Evolutionary conservation across 352 stramenopile species (phyloP), one percentile per base, ranked within the genome.

Genomic region (Achlya hypogyna): DNA sequence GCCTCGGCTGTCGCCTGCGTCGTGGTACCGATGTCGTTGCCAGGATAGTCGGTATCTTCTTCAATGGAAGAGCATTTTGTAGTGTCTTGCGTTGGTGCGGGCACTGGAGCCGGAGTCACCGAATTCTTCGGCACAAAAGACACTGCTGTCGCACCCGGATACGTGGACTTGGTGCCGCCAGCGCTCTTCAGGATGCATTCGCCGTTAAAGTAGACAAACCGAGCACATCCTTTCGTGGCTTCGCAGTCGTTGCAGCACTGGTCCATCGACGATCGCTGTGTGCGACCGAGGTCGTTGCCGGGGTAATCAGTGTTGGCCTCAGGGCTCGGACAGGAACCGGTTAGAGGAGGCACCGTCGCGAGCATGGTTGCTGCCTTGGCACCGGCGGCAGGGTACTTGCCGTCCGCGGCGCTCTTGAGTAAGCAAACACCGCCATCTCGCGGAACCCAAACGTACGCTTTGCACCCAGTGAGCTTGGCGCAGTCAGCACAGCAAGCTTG

Each of bases 11-110:
- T 69, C 10, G 49, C 49, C 20, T 51, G 70, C 16, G 20, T 18
- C 0, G 69, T 62, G 1, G 62, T 75, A 45, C 63, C 71, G 60
- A 79, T 67, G 56, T 77, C 70, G 43, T 75, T 74, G 35, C 60
- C 74, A 20, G 42, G 60, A 52, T 74, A 79, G 53, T 78, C 73
- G 27, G 67, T 60, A 51, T 72, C 60, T 29, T 66, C 63, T 51
- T 70, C 63, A 5, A 70, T 53, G 12, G 51, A 2, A 20, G 63
- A 51, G 53, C 63, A 69, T 16, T n/a, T n/a, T n/a, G n/a, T n/a
- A n/a, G n/a, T n/a, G 53, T 53, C 6, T 40, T 16, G 34, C 14
- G 6, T 6, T 42, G 34, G 34, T 42, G 34, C 14, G 6, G 49
- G 8, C 49, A 54, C 49, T 34, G 49, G 16, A 49, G 42, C 42